A percentile compares a stretch with the other conserved stretches of the same genome.
Evolutionary conservation across 345 rosid genomes (phyloP).

Genomic region (Cardamine chenopodiifolia): DNA sequence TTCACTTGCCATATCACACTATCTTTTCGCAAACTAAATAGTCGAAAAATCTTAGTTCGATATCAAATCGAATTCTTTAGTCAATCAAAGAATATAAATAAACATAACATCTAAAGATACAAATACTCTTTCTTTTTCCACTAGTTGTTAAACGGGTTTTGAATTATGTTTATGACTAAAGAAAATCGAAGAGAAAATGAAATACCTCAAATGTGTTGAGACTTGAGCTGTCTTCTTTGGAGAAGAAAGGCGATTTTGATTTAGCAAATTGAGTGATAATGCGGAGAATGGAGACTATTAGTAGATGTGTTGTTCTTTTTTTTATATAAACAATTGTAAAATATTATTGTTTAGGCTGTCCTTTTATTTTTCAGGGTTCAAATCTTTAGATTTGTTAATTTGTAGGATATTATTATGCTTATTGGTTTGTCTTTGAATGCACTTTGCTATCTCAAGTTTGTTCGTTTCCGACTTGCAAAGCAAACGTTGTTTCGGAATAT

Average conservation of each 20-base stretch:
- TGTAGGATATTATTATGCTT: not conserved
- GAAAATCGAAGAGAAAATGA: not conserved
- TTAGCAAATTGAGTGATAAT: slow-evolving; percentile 26
- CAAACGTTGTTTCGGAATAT: slow-evolving; percentile 34
- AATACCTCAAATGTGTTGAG: slow-evolving; percentile 27
- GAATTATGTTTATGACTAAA: not conserved
- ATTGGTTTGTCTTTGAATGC: slow-evolving; percentile 1
- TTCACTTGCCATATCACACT: slow-evolving; percentile 55
- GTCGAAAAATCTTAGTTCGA: slow-evolving; percentile 6
- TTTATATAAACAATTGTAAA: not conserved
- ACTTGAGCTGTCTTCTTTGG: slow-evolving; percentile 12
- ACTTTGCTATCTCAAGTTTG: slow-evolving; percentile 23
- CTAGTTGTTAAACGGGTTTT: not conserved
- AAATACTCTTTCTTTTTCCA: not conserved
- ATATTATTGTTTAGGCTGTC: slow-evolving; percentile 24
- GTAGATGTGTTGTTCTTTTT: slow-evolving; percentile 4
- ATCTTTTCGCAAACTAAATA: not conserved
- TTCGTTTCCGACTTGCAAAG: slow-evolving; percentile 44
- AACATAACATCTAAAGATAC: not conserved
- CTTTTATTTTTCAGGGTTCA: not conserved
- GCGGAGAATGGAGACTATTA: not conserved
- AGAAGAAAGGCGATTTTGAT: slow-evolving; percentile 24
- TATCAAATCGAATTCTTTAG: not conserved
- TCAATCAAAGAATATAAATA: not conserved
- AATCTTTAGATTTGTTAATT: slow-evolving; percentile 20